Evolutionary conservation across 768 basidiomycete species (phyloP), one percentile per base, ranked within the genome.

Genomic region (Auriscalpium vulgare): DNA sequence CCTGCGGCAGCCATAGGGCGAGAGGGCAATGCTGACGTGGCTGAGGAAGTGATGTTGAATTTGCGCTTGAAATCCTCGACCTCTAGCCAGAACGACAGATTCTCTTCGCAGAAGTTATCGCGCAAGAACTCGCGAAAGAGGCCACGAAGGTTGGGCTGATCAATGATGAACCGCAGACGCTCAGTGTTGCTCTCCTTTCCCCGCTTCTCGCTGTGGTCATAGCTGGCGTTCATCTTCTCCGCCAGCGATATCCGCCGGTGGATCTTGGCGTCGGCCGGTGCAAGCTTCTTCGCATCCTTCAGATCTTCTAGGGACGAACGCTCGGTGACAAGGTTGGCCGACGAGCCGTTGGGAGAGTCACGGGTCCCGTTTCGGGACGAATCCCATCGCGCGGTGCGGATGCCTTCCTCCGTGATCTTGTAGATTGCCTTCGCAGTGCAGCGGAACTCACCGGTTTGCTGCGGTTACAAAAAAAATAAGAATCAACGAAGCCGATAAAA

Each of bases 91-190:
- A 97, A 99, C 48, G 88, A 87, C 62, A 99, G 74, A 68, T 99
- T 99, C 76, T 99, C 97, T 67, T 99, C 97, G 73, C 92, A 98
- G 69, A 97, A 98, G 70, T 97, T 98, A 55, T 83, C 79, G 36
- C 91, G 82, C 54, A 99, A 72, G 75, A 94, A 95, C 61, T 98
- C 97, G 57, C 97, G 85, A 80, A 99, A 99, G 50, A 97, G 75
- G 3, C 83, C 81, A 13, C 97, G 84, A 38, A 95, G 75, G 35
- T 87, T 85, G 0, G 95, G 90, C 59, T 98, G 93, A 59, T 95
- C 95, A 21, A 99, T 80, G 60, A 99, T 95, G 69, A 89, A 90
- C 59, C 84, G 83, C 47, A 98, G 76, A 52, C 92, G 88, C 55
- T 94, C 91, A 13, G 92, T 88, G 66, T 95, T 95, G 69, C 88